phyloP scores from a whole-genome alignment of 2,329 filamentous ascomycete species.

The Aspergillus sp. region DNA sequence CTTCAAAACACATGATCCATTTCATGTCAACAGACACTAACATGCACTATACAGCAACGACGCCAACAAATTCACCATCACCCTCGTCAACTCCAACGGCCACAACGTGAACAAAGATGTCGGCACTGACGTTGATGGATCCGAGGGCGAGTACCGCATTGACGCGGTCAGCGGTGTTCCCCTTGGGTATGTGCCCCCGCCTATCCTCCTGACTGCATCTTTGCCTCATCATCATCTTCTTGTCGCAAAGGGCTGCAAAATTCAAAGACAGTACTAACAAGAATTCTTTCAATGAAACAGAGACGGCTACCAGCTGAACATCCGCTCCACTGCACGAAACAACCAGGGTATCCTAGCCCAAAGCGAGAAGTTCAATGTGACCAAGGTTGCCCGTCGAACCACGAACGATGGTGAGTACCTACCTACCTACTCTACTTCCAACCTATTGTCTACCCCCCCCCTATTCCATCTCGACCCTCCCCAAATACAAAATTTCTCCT shows the following conservation, averaged over 20 bases:
- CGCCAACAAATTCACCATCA: constrained; percentile 40
- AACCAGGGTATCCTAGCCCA: constrained; percentile 46
- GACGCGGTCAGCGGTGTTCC: constrained; percentile 27
- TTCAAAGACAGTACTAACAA: background rate
- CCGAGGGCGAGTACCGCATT: constrained; percentile 36
- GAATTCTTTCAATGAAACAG: constrained; percentile 15
- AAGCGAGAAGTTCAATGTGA: constrained; percentile 31
- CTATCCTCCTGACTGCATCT: too few relatives aligned
- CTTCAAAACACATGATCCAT: background rate
- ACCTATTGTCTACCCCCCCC: constrained; percentile 13
- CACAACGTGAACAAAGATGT: constrained; percentile 34
- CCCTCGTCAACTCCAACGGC: constrained; percentile 42
- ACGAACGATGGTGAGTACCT: constrained; percentile 24
- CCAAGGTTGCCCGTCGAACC: constrained; percentile 16
- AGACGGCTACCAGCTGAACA: constrained; percentile 44
- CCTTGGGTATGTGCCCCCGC: constrained; percentile 22
- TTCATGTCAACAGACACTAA: background rate
- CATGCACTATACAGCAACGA: constrained; percentile 34
- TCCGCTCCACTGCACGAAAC: constrained; percentile 31
- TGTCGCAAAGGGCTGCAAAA: too few relatives aligned
- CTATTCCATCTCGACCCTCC: too few relatives aligned
- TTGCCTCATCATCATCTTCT: too few relatives aligned
- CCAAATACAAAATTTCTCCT: too few relatives aligned
- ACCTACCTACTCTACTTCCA: constrained; percentile 19
- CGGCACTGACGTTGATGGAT: constrained; percentile 36